phyloP scores from a whole-genome alignment of 1,284 basidiomycete genomes.

The Boletus sp. region DNA sequence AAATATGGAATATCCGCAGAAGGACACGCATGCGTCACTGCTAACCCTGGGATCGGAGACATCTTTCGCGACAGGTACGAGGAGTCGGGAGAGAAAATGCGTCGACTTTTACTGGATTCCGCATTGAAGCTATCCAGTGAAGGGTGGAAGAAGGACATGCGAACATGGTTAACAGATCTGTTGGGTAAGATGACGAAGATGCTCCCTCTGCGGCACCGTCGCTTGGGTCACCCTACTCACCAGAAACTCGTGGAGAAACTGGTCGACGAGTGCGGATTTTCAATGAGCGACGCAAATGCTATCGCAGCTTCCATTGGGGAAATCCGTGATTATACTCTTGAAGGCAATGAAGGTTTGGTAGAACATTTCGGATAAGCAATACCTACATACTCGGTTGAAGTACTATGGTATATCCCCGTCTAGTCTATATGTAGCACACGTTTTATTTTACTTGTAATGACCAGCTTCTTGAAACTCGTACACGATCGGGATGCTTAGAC shows the following conservation, averaged over 20 bases:
- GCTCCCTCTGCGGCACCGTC: conserved; percentile 11
- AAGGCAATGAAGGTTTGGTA: neutral
- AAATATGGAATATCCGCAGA: conserved; percentile 12
- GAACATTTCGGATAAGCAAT: too few species aligned
- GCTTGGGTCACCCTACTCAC: conserved; percentile 7
- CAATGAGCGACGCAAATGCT: conserved; percentile 13
- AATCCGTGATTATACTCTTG: conserved; percentile 6
- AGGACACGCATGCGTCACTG: conserved; percentile 31
- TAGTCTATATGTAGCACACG: too few species aligned
- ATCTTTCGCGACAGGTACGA: conserved; percentile 16
- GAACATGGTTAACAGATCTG: conserved; percentile 16
- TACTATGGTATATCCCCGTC: too few species aligned
- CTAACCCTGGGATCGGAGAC: conserved; percentile 15
- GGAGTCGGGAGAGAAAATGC: conserved; percentile 17
- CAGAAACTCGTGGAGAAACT: conserved; percentile 15
- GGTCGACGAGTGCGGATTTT: conserved; percentile 18
- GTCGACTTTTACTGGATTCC: conserved; percentile 12
- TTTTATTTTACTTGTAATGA: too few species aligned
- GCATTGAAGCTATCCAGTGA: neutral
- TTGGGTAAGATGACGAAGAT: conserved; percentile 24
- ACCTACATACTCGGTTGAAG: too few species aligned
- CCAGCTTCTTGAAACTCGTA: too few species aligned
- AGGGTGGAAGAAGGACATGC: conserved; percentile 22
- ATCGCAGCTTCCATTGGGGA: conserved; percentile 19
- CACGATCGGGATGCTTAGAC: too few species aligned